Evolutionary conservation across 2,329 filamentous ascomycete species (phyloP).

Genomic region (Parascedosporium putredinis): DNA sequence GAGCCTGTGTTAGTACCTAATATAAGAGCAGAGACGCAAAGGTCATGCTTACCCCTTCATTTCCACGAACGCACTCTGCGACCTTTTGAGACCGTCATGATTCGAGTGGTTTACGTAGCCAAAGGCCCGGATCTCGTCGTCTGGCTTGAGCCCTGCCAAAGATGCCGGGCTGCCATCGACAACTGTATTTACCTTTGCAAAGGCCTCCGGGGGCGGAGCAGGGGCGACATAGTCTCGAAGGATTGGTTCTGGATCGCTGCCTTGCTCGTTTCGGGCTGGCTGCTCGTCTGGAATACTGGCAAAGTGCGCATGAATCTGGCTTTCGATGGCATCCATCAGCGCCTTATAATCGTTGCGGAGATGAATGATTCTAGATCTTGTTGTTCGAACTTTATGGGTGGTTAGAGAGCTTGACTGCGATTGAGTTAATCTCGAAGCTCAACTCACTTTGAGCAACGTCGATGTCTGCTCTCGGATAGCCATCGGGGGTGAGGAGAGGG

Average conservation of each 20-base stretch:
- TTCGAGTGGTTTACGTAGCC: constrained; percentile 76
- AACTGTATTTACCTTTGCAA: constrained; percentile 85
- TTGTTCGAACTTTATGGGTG: constrained; percentile 95
- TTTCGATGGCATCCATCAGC: constrained; percentile 74
- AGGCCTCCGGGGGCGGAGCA: constrained; percentile 35
- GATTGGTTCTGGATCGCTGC: neutral
- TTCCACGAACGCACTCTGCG: constrained; percentile 80
- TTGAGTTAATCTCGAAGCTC: too few relatives aligned
- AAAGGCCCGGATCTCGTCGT: constrained; percentile 76
- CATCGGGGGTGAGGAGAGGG: constrained; percentile 73
- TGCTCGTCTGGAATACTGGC: constrained; percentile 53
- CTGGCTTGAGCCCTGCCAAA: constrained; percentile 65
- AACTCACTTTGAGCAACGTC: constrained; percentile 81
- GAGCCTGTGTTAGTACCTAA: neutral
- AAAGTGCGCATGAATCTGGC: constrained; percentile 80
- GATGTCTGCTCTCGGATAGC: constrained; percentile 85
- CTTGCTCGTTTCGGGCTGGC: constrained; percentile 6
- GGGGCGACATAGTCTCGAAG: constrained; percentile 9
- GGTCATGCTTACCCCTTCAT: constrained; percentile 63
- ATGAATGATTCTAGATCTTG: constrained; percentile 76
- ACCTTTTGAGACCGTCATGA: constrained; percentile 78
- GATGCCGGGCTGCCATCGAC: constrained; percentile 70
- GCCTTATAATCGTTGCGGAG: constrained; percentile 90
- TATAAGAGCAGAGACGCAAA: neutral
- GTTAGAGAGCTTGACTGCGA: too few relatives aligned